These are phyloP conservation scores for Triticum monococcum DNA, from an alignment of 176 grass and related monocot species.

Conservation along the genomic window DNA sequence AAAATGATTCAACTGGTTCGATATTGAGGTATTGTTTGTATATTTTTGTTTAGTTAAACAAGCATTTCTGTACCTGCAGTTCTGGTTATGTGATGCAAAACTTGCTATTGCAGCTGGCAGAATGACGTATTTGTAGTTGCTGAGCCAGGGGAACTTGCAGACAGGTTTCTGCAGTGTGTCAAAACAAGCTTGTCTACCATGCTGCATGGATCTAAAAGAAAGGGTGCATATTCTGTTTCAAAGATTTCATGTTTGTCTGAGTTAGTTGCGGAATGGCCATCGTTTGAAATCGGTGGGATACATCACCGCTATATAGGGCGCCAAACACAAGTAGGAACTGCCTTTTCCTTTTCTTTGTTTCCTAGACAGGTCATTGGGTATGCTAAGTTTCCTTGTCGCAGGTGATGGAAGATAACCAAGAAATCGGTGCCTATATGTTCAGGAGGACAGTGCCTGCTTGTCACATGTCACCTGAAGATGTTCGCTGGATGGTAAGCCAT, in stretches of 20 bases:
- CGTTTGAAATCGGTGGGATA: slow-evolving; percentile 85
- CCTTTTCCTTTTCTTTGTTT: slow-evolving; percentile 9
- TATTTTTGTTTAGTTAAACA: slow-evolving; percentile 8
- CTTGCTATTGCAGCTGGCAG: slow-evolving; percentile 76
- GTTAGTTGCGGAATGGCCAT: slow-evolving; percentile 83
- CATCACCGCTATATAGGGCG: slow-evolving; percentile 93
- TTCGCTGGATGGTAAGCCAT: slow-evolving; percentile 88
- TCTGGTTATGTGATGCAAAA: slow-evolving; percentile 24
- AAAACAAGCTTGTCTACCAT: slow-evolving; percentile 71
- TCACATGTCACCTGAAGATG: slow-evolving; percentile 92
- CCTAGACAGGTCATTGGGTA: slow-evolving; percentile 13
- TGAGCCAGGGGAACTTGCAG: slow-evolving; percentile 89
- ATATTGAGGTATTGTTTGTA: slow-evolving; percentile 74
- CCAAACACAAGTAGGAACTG: slow-evolving; percentile 84
- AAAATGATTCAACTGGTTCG: slow-evolving; percentile 92
- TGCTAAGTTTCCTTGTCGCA: slow-evolving; percentile 32
- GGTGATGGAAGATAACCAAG: slow-evolving; percentile 99
- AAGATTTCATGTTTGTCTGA: slow-evolving; percentile 81
- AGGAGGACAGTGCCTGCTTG: slow-evolving; percentile 84
- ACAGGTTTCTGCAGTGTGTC: slow-evolving; percentile 89
- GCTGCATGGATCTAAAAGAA: slow-evolving; percentile 61
- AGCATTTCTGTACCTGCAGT: slow-evolving; percentile 15
- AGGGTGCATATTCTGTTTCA: slow-evolving; percentile 69
- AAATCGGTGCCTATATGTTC: slow-evolving; percentile 99
- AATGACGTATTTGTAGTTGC: slow-evolving; percentile 99